phyloP scores from a whole-genome alignment of 1,139 yeast genomes.

The Blastobotrys aristatus region DNA sequence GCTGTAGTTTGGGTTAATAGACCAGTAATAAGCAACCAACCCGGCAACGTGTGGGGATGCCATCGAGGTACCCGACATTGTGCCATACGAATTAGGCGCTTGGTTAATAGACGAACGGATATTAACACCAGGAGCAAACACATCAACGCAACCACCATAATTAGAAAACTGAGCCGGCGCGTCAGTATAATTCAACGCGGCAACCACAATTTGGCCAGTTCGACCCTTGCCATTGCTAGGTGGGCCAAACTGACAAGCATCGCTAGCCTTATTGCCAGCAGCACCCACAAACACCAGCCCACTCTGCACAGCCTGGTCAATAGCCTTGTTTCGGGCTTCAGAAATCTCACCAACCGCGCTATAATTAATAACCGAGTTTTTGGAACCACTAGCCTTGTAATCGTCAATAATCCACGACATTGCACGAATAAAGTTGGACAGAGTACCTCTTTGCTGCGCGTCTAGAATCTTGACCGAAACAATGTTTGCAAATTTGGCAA shows the following conservation, averaged over 20 bases:
- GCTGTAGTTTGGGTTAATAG: constrained; percentile 25
- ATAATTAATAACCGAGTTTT: constrained; percentile 87
- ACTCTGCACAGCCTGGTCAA: constrained; percentile 78
- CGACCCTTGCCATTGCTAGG: constrained; percentile 45
- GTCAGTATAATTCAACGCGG: constrained; percentile 70
- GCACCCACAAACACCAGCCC: constrained; percentile 63
- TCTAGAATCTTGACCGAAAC: constrained; percentile 40
- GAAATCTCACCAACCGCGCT: constrained; percentile 87
- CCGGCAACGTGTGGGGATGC: constrained; percentile 83
- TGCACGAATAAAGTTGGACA: constrained; percentile 32
- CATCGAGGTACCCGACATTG: constrained; percentile 83
- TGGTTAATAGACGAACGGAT: constrained; percentile 44
- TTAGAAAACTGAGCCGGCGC: constrained; percentile 69
- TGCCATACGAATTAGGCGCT: constrained; percentile 34
- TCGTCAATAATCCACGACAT: constrained; percentile 43
- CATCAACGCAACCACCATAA: constrained; percentile 82
- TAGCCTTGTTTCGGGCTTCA: constrained; percentile 75
- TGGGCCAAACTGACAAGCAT: constrained; percentile 78
- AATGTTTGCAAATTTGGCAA: constrained; percentile 41
- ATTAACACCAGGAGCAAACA: constrained; percentile 74
- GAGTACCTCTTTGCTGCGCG: constrained; percentile 31
- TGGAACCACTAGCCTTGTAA: constrained; percentile 59
- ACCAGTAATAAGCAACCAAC: constrained; percentile 60
- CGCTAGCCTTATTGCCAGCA: constrained; percentile 74
- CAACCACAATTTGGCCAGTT: constrained; percentile 60